Base-by-base conservation (phyloP, 2,329 filamentous ascomycete species). In the Monosporascus sp. region DNA sequence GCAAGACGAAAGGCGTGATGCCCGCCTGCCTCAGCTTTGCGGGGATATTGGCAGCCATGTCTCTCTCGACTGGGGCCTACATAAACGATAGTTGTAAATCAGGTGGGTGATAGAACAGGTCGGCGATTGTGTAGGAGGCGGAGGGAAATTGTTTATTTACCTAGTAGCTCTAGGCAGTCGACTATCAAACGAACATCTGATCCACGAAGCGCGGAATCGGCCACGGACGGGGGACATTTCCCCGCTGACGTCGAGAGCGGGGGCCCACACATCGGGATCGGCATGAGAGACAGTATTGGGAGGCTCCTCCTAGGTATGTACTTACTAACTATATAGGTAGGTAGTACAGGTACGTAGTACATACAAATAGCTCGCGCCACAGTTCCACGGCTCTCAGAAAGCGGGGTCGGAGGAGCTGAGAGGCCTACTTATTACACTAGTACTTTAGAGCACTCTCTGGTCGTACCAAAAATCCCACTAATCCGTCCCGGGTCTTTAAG, bases 1-100 rank as follows among this genome's bases (percentile, higher is more conserved):
- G 85, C 51, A 86, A 81, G 57, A 92, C 86, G 70, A 95, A 97
- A 56, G 90, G 89, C 60, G 84, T 85, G 66, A 96, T 84, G 68
- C 96, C 91, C 55, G 89, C 86, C 53, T 86, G 77, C 74, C 88
- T 91, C 64, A 99, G 79, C 65, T 82, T 82, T 36, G 81, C 77
- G 17, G 90, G 90, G 53, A 93, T 76, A 52, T 77, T 76, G 63
- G 82, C 79, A 49, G 89, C 83, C 92, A 96, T 96, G 58, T 35
- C 31, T 35, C 11, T 14, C 31, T 35, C 11, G 25, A 27, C 31
- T 35, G 11, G 31, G 31, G 31, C 11, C 31, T 35, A 35, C 14
- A 35, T 35, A 14, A 35, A 35, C 31, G 31, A 35, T 35, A 11
- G 5, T 35, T 5, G 31, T 35, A 11, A 5, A 20, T 44, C 18